phyloP scores from a whole-genome alignment of 805 yeast species.

The Yarrowia keelungensis region DNA sequence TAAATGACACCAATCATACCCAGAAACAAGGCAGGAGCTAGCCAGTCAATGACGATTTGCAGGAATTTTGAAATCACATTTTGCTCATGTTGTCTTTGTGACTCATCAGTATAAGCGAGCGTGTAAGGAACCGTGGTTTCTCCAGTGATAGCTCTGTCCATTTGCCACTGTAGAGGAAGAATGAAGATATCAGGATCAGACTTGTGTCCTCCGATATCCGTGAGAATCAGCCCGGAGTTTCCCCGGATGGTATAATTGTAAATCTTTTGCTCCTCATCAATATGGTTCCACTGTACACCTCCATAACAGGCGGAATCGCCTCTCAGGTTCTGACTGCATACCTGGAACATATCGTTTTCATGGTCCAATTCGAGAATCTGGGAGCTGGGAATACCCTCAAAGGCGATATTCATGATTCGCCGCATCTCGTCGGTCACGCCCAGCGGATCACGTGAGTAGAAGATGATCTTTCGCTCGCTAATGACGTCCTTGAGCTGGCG shows the following conservation, averaged over 20 bases:
- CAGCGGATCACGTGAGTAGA: conserved; percentile 43
- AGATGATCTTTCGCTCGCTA: conserved; percentile 46
- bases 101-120: conserved; percentile 48
- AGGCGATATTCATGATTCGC: conserved; percentile 46
- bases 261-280: conserved; percentile 44
- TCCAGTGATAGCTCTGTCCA: conserved; percentile 48
- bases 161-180: conserved; percentile 50
- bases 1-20: conserved; percentile 51
- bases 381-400: conserved; percentile 47
- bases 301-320: conserved; percentile 50
- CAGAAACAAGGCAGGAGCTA: conserved; percentile 50
- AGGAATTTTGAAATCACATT: conserved; percentile 47
- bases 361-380: conserved; percentile 45
- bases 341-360: conserved; percentile 44
- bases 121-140: conserved; percentile 46
- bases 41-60: conserved; percentile 45
- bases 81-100: conserved; percentile 45
- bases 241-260: conserved; percentile 52
- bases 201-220: conserved; percentile 46
- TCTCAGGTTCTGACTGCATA: conserved; percentile 48
- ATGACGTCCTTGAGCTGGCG: conserved; percentile 44
- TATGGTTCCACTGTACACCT: conserved; percentile 49
- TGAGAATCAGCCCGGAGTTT: conserved; percentile 47
- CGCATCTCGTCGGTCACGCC: conserved; percentile 47
- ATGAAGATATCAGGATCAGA: conserved; percentile 48